phyloP scores from a whole-genome alignment of 1,284 basidiomycete species.

The Pyrrhoderma noxium region DNA sequence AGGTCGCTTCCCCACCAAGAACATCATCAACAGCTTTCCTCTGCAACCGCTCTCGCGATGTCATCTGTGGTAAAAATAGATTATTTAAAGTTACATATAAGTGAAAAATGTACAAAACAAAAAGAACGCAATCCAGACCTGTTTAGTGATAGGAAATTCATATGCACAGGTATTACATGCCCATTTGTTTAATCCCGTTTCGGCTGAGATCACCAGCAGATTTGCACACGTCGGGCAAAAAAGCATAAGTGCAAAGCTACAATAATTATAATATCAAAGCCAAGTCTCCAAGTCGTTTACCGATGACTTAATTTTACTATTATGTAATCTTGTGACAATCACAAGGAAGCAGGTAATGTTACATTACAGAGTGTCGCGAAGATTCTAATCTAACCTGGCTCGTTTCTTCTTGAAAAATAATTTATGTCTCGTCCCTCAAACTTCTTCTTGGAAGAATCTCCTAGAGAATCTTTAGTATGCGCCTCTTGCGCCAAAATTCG shows the following conservation, averaged over 20 bases:
- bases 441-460: too few relatives aligned
- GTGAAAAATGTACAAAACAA: not conserved
- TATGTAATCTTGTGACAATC: too few relatives aligned
- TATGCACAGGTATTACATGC: constrained; percentile 93
- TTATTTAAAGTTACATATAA: not conserved
- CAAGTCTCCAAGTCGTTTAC: too few relatives aligned
- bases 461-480: too few relatives aligned
- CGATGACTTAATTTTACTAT: too few relatives aligned
- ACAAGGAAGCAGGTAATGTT: too few relatives aligned
- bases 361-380: too few relatives aligned
- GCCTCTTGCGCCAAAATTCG: too few relatives aligned
- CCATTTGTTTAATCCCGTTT: constrained; percentile 81
- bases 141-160: constrained; percentile 75
- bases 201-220: constrained; percentile 74
- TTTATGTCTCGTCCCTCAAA: too few relatives aligned
- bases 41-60: constrained; percentile 74
- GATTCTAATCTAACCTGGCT: too few relatives aligned
- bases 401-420: too few relatives aligned
- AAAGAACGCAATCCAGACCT: constrained; percentile 40
- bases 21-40: constrained; percentile 92
- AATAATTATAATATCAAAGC: not conserved
- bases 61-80: constrained; percentile 52
- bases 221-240: constrained; percentile 97
- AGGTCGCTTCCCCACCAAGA: constrained; percentile 86
- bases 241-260: constrained; percentile 47